Base-by-base conservation (phyloP, 768 basidiomycete genomes). In the Wakefieldia striispora region DNA sequence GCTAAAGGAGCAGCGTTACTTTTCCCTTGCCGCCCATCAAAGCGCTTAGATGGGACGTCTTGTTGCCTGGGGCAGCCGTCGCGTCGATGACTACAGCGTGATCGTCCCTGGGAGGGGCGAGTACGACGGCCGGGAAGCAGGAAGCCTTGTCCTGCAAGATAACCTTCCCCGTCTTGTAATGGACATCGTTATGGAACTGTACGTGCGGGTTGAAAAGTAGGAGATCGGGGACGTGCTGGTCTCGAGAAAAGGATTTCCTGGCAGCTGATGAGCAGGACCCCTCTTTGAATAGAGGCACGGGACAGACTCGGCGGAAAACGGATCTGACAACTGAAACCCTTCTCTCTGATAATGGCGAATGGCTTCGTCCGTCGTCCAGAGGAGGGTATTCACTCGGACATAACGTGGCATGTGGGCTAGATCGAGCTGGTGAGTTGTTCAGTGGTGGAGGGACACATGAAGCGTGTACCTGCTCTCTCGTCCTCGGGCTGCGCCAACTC, bases 81-180 rank as follows among this genome's bases (percentile, higher is more conserved):
- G 92, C 94, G 67, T 98, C 95, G 35, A 97, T 88, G 26, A 93
- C 89, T 40, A 78, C 73, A 46, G 72, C 68, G 36, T 75, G 65
- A 1, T 62, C 53, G 19, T 80, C 74, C 17, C 62, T 66, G 11
- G 85, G 86, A 37, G 91, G 88, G 19, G 83, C 78, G n/a, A 99
- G 81, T 6, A 97, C 80, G 50, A 83, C 73, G 0, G 95, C 92
- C 16, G 97, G 92, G 67, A 99, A 93, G 69, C 97, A 99, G 48
- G 93, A 95, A 17, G 97, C 95, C 65, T 98, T 97, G 68, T 99
- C 97, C 68, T 99, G 97, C 6, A 98, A 72, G 52, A 99, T 95
- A 29, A 98, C 72, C 50, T 84, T 89, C 23, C 94, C 93, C 27
- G 79, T 71, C 55, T 74, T 75, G 69, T 94, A 97, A 19, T 83